phyloP scores from a whole-genome alignment of 768 basidiomycete species.

The Tylopilus intermedius region DNA sequence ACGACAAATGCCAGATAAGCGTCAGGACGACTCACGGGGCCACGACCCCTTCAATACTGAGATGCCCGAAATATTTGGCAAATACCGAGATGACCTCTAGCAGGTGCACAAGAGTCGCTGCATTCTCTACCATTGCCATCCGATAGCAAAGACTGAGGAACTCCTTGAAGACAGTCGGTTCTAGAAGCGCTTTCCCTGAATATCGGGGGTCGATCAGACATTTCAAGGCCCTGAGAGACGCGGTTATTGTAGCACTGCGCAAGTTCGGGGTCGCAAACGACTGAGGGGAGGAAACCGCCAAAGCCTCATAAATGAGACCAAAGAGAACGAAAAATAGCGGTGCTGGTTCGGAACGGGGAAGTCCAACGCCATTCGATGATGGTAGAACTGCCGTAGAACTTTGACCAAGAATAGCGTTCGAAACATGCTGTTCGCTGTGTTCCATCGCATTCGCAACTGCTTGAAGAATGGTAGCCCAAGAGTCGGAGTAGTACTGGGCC shows the following conservation, averaged over 20 bases:
- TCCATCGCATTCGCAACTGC: conserved; percentile 82
- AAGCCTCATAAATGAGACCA: conserved; percentile 89
- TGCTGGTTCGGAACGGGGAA: conserved; percentile 53
- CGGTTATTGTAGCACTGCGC: conserved; percentile 46
- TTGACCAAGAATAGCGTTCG: conserved; percentile 79
- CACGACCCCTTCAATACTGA: conserved; percentile 18
- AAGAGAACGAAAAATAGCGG: conserved; percentile 86
- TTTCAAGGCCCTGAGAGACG: conserved; percentile 72
- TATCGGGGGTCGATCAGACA: conserved; percentile 77
- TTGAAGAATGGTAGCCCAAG: conserved; percentile 80
- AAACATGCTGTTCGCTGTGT: conserved; percentile 56
- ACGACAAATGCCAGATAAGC: neutral
- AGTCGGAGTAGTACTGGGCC: conserved; percentile 75
- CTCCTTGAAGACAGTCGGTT: conserved; percentile 84
- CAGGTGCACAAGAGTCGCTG: conserved; percentile 64
- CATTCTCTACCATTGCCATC: conserved; percentile 82
- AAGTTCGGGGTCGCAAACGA: conserved; percentile 39
- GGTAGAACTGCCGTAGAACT: conserved; percentile 16
- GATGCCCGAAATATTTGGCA: conserved; percentile 37
- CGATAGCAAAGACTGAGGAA: conserved; percentile 84
- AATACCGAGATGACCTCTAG: conserved; percentile 63
- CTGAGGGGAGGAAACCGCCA: conserved; percentile 63
- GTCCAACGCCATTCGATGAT: conserved; percentile 17
- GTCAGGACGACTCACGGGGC: conserved; percentile 14
- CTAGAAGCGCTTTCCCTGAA: conserved; percentile 74